Evolutionary conservation across 371 early-diverging fungal genomes (phyloP).

Genomic region (Mortierella sp.): DNA sequence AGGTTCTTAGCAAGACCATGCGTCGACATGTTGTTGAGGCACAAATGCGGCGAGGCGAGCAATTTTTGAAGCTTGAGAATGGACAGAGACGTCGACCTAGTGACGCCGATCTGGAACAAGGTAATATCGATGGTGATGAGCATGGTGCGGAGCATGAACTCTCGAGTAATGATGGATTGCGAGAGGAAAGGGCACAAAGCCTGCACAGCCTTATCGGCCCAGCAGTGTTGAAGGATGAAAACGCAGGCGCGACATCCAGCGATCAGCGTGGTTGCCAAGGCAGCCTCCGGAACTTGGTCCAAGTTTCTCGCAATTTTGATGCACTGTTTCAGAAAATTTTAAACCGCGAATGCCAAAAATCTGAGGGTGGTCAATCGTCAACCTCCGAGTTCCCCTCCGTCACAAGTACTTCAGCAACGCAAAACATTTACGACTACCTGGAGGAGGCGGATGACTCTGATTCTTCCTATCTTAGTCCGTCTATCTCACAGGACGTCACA

Average conservation of each 20-base stretch:
- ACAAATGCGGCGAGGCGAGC: slow-evolving; percentile 25
- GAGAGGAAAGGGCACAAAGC: not conserved
- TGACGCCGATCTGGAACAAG: not conserved
- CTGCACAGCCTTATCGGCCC: not conserved
- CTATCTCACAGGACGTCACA: slow-evolving; percentile 35
- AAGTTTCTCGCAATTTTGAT: slow-evolving; percentile 30
- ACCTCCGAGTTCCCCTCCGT: not conserved
- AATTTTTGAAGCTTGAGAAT: slow-evolving; percentile 12
- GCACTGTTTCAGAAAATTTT: slow-evolving; percentile 26
- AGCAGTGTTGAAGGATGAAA: not conserved
- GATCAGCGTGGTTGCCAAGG: slow-evolving; percentile 11
- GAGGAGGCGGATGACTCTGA: slow-evolving; percentile 28
- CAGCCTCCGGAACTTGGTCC: slow-evolving; percentile 28
- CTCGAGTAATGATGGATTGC: not conserved
- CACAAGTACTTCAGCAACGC: not conserved
- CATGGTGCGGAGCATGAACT: not conserved
- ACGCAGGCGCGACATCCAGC: not conserved
- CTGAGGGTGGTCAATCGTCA: not conserved
- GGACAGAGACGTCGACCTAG: not conserved
- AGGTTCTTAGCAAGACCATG: slow-evolving; percentile 43
- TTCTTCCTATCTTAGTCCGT: slow-evolving; percentile 29
- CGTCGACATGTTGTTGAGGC: slow-evolving; percentile 40
- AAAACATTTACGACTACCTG: slow-evolving; percentile 21
- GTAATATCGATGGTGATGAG: not conserved
- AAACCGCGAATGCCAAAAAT: slow-evolving; percentile 3